These are phyloP conservation scores for Ogataea saltuana DNA, from an alignment of 805 yeast genomes.

Conservation along the genomic window DNA sequence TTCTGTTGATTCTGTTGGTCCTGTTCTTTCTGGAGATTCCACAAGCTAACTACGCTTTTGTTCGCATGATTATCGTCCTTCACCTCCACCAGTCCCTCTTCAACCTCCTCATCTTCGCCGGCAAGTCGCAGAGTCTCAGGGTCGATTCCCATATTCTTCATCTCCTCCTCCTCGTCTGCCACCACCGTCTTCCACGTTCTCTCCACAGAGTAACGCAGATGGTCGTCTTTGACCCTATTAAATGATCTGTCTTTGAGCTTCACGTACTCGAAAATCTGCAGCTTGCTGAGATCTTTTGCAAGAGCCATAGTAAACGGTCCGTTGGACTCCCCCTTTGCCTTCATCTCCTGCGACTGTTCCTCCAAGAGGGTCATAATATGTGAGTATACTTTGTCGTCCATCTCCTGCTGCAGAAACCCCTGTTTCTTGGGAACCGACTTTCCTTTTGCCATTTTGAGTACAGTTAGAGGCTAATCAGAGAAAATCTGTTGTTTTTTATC, in stretches of 20 bases:
- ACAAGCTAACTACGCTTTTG: slow-evolving; percentile 69
- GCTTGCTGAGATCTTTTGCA: slow-evolving; percentile 56
- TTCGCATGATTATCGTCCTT: slow-evolving; percentile 69
- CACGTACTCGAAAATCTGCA: slow-evolving; percentile 57
- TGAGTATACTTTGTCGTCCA: slow-evolving; percentile 60
- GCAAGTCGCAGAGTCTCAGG: slow-evolving; percentile 14
- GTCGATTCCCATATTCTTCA: slow-evolving; percentile 37
- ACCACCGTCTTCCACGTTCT: slow-evolving; percentile 54
- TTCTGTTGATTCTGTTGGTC: too few relatives aligned
- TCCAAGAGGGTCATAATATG: slow-evolving; percentile 59
- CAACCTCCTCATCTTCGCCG: slow-evolving; percentile 21
- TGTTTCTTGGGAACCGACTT: slow-evolving; percentile 19
- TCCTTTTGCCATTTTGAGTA: slow-evolving; percentile 22
- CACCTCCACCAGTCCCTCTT: slow-evolving; percentile 61
- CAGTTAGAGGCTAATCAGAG: not conserved
- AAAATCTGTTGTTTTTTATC: too few relatives aligned
- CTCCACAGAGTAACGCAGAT: slow-evolving; percentile 64
- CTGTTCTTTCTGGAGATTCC: slow-evolving; percentile 44
- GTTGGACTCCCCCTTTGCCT: slow-evolving; percentile 38
- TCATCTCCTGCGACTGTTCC: slow-evolving; percentile 52
- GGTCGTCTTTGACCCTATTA: slow-evolving; percentile 64
- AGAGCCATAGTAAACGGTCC: slow-evolving; percentile 47
- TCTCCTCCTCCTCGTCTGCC: slow-evolving; percentile 63
- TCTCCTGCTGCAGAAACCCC: slow-evolving; percentile 31
- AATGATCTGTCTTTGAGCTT: slow-evolving; percentile 67